Conservation (phyloP, 257 asterid genomes). For the Primulina eburnea region DNA sequence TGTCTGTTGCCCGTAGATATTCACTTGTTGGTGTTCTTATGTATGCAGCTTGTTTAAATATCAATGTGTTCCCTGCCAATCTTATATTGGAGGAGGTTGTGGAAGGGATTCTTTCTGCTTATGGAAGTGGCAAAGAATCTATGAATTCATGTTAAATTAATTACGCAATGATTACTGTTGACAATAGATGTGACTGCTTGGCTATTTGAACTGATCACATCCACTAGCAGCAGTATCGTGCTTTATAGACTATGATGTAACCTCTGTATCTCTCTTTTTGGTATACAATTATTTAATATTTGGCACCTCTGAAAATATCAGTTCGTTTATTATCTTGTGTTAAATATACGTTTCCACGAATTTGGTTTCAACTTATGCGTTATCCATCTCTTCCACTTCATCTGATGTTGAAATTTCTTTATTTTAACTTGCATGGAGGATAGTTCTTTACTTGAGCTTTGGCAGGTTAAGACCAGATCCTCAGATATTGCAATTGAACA, state of each 20-base stretch:
- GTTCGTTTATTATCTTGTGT: background rate
- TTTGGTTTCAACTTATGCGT: constrained; percentile 3
- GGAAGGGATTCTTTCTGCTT: background rate
- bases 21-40: background rate
- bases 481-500: constrained; percentile 39
- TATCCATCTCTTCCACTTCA: background rate
- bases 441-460: constrained; percentile 27
- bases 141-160: background rate
- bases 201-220: background rate
- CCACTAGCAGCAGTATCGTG: background rate
- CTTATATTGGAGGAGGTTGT: background rate
- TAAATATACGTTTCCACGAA: background rate
- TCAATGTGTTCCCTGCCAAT: background rate
- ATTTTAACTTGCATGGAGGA: constrained; percentile 1
- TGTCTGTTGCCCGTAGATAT: constrained; percentile 5
- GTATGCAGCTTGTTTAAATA: background rate
- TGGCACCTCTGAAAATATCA: background rate
- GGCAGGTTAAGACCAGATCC: constrained; percentile 52
- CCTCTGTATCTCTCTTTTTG: background rate
- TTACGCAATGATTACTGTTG: background rate
- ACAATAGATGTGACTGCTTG: background rate
- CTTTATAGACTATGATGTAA: constrained; percentile 8
- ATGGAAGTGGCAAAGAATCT: background rate
- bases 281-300: background rate
- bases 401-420: background rate